Conservation (phyloP, 192 early-diverging fungal genomes). For the Coemansia sp. region DNA sequence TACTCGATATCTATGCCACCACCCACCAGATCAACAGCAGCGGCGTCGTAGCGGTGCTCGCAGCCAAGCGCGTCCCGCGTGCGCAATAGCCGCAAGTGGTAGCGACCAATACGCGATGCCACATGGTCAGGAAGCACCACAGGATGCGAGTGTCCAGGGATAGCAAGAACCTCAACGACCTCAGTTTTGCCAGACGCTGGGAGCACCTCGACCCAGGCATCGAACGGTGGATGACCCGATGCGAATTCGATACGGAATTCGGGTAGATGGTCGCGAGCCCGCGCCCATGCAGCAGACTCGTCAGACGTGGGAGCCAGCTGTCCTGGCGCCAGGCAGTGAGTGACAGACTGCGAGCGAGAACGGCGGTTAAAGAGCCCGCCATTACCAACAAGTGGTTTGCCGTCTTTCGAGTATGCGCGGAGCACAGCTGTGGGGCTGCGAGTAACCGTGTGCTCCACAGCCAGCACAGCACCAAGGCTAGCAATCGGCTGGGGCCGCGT, state of each 20-base stretch:
- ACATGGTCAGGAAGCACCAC: slow-evolving; percentile 40
- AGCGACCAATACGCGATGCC: slow-evolving; percentile 48
- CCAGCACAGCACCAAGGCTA: slow-evolving; percentile 1
- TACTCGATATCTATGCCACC: slow-evolving; percentile 55
- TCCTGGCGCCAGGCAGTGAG: slow-evolving; percentile 47
- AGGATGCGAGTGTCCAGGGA: slow-evolving; percentile 25
- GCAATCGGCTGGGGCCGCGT: slow-evolving; percentile 32
- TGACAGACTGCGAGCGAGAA: slow-evolving; percentile 13
- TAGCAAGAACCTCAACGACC: slow-evolving; percentile 32
- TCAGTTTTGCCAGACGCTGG: slow-evolving; percentile 46
- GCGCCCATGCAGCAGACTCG: slow-evolving; percentile 40
- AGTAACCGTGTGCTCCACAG: slow-evolving; percentile 37
- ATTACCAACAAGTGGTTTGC: slow-evolving; percentile 23
- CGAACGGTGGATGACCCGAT: slow-evolving; percentile 26
- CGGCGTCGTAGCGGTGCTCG: slow-evolving; percentile 38
- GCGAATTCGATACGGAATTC: slow-evolving; percentile 47
- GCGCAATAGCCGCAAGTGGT: slow-evolving; percentile 45
- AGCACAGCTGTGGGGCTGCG: slow-evolving; percentile 36
- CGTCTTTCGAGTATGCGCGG: slow-evolving; percentile 43
- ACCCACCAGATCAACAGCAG: slow-evolving; percentile 21
- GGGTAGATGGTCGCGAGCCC: slow-evolving; percentile 40
- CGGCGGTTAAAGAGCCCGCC: slow-evolving; percentile 2
- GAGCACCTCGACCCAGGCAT: slow-evolving; percentile 55
- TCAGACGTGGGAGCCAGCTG: slow-evolving; percentile 33
- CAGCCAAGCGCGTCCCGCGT: slow-evolving; percentile 52